phyloP scores from a whole-genome alignment of 2,329 filamentous ascomycete genomes.

The Stemphylium vesicarium region DNA sequence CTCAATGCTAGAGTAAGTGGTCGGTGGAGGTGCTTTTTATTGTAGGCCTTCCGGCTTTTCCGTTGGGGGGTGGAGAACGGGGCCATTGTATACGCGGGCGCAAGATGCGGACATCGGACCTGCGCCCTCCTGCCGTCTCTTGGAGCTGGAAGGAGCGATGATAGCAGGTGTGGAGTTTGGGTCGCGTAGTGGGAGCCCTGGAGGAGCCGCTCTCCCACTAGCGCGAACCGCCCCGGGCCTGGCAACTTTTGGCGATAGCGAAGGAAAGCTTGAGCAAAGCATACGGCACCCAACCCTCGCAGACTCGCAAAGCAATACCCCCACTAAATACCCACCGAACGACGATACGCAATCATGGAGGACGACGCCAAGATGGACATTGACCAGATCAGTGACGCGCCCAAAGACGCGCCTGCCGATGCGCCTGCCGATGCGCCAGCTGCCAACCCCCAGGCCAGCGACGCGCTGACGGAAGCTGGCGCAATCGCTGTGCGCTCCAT shows the following conservation, averaged over 20 bases:
- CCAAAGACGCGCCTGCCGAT: conserved; percentile 40
- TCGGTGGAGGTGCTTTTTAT: conserved; percentile 1
- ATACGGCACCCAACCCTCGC: no score
- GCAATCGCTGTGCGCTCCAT: conserved; percentile 85
- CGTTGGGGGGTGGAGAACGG: background rate
- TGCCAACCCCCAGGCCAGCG: conserved; percentile 60
- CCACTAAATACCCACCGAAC: background rate
- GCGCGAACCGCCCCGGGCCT: conserved; percentile 8
- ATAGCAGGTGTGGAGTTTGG: background rate
- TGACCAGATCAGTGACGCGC: conserved; percentile 31
- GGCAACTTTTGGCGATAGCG: conserved; percentile 18
- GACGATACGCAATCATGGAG: conserved; percentile 46
- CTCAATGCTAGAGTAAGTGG: conserved; percentile 2
- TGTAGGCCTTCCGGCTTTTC: background rate
- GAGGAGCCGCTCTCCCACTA: conserved; percentile 7
- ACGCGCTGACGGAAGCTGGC: conserved; percentile 74
- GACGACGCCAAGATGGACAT: conserved; percentile 57
- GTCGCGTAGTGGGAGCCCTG: conserved; percentile 6
- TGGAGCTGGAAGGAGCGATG: background rate
- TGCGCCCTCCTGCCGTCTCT: background rate
- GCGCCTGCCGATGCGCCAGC: conserved; percentile 44
- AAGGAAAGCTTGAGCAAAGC: background rate
- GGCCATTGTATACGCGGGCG: conserved; percentile 5
- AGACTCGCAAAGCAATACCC: background rate
- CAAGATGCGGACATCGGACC: background rate